Evolutionary conservation across 139 green algal genomes (phyloP).

Genomic region (Chlorella sp.): DNA sequence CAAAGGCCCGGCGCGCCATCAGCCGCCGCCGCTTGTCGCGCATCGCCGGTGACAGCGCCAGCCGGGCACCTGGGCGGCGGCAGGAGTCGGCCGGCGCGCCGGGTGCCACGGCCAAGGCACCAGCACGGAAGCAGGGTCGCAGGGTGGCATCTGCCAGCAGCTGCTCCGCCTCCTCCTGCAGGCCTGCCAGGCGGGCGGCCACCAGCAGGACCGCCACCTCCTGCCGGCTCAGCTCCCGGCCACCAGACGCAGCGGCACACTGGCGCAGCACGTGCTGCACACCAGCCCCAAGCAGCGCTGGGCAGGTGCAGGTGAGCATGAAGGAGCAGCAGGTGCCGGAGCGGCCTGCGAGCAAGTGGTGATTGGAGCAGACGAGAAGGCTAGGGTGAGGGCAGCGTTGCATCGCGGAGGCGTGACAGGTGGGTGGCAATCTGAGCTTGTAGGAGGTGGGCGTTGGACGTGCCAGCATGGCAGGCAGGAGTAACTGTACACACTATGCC

Average conservation of each 20-base stretch:
- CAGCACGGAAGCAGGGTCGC: not conserved
- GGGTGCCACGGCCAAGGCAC: not conserved
- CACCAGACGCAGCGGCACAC: not conserved
- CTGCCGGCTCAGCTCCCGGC: not conserved
- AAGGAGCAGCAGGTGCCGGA: constrained; percentile 6
- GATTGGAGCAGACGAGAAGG: too few species aligned
- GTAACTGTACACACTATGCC: too few species aligned
- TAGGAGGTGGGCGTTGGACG: too few species aligned
- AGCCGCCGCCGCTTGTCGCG: not conserved
- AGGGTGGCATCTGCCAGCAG: constrained; percentile 7
- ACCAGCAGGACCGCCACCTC: constrained; percentile 8
- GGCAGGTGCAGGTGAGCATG: constrained; percentile 9
- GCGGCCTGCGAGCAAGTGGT: not conserved
- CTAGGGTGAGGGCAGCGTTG: too few species aligned
- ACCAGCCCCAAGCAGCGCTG: not conserved
- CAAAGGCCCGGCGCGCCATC: not conserved
- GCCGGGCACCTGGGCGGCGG: too few species aligned
- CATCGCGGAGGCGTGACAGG: too few species aligned
- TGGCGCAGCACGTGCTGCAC: constrained; percentile 15
- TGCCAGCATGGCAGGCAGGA: too few species aligned
- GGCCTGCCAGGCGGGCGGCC: constrained; percentile 11
- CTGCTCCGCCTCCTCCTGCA: constrained; percentile 4
- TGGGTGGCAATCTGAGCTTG: too few species aligned
- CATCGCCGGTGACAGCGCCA: too few species aligned
- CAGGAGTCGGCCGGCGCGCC: not conserved